Conservation (phyloP, 176 grass and related monocot species). For the Paspalum vaginatum region DNA sequence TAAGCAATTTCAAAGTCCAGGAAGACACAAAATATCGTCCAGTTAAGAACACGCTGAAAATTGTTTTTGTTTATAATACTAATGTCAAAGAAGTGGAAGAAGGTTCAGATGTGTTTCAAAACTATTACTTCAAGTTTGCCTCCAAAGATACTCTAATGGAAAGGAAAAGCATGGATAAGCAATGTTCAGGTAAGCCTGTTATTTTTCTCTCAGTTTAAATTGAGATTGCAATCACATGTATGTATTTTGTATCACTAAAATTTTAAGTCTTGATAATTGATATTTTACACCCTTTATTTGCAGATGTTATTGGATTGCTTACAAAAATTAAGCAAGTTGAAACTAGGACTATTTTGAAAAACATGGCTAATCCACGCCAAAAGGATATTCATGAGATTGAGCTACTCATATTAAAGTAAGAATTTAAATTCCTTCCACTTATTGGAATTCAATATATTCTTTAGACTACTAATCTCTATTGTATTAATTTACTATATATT, state of each 20-base stretch:
- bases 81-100: not conserved
- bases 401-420: not conserved
- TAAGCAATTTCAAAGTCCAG: constrained; percentile 16
- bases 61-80: not conserved
- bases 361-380: not conserved
- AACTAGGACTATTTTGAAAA: not conserved
- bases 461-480: not conserved
- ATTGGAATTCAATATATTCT: not conserved
- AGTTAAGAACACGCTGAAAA: not conserved
- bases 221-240: too few relatives aligned
- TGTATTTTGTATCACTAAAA: too few relatives aligned
- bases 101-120: not conserved
- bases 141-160: not conserved
- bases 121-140: constrained; percentile 10
- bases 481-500: too few relatives aligned
- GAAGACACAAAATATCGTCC: not conserved
- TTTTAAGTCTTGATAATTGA: not conserved
- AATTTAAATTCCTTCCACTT: too few relatives aligned
- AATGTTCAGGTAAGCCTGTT: not conserved
- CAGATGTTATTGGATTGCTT: not conserved
- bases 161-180: not conserved
- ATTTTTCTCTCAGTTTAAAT: not conserved
- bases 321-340: not conserved
- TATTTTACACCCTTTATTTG: not conserved
- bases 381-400: not conserved